phyloP scores from a whole-genome alignment of 345 rosid species.

The Trapa incisa region DNA sequence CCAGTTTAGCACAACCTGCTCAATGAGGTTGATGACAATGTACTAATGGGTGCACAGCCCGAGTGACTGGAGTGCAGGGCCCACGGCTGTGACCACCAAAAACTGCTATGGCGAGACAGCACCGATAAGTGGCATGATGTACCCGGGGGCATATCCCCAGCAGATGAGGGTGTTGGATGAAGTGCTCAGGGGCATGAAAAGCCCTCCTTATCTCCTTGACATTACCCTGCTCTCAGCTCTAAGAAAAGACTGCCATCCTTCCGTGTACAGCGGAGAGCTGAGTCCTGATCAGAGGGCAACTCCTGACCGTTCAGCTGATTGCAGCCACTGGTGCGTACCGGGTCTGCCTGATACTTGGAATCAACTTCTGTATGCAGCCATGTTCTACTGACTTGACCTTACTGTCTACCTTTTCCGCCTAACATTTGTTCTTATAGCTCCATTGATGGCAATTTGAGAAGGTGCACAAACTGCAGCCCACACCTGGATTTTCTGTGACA shows the following conservation, averaged over 20 bases:
- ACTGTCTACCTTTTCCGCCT: not conserved
- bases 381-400: slow-evolving; percentile 27
- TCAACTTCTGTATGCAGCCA: slow-evolving; percentile 50
- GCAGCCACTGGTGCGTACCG: slow-evolving; percentile 99
- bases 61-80: slow-evolving; percentile 55
- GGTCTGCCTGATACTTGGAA: slow-evolving; percentile 97
- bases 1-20: not conserved
- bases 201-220: slow-evolving; percentile 54
- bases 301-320: slow-evolving; percentile 69
- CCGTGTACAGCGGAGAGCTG: slow-evolving; percentile 74
- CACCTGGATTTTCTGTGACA: not conserved
- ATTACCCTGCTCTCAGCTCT: slow-evolving; percentile 80
- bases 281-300: slow-evolving; percentile 49
- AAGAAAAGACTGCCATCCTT: slow-evolving; percentile 88
- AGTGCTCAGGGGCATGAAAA: slow-evolving; percentile 39
- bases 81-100: slow-evolving; percentile 22
- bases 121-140: slow-evolving; percentile 41
- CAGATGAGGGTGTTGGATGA: slow-evolving; percentile 60
- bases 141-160: slow-evolving; percentile 46
- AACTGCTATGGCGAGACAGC: slow-evolving; percentile 74
- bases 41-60: slow-evolving; percentile 32
- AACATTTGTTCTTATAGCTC: slow-evolving; percentile 1
- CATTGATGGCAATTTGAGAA: not conserved
- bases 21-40: not conserved
- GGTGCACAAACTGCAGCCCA: not conserved